phyloP scores from a whole-genome alignment of 192 early-diverging fungal genomes.

The Bifiguratus adelaidae region DNA sequence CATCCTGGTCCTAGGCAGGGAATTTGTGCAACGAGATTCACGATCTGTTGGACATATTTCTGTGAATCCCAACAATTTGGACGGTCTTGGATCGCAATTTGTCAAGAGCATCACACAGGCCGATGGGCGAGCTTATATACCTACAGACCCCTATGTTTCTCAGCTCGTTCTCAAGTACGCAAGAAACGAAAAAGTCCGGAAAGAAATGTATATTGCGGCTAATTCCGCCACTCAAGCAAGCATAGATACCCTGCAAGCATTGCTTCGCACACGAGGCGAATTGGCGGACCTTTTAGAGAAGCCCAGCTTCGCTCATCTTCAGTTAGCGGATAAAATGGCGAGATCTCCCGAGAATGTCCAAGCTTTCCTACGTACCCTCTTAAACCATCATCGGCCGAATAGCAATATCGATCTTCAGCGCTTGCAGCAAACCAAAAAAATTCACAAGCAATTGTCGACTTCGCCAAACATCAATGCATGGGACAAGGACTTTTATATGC shows the following conservation, averaged over 20 bases:
- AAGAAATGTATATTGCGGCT: slow-evolving; percentile 61
- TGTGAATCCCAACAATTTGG: slow-evolving; percentile 21
- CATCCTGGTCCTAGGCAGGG: slow-evolving; percentile 67
- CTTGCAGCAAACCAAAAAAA: slow-evolving; percentile 34
- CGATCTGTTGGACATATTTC: slow-evolving; percentile 21
- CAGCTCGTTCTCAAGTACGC: slow-evolving; percentile 54
- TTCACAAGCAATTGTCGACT: background rate
- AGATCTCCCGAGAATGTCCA: slow-evolving; percentile 73
- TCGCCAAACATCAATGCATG: slow-evolving; percentile 49
- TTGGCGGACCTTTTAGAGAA: slow-evolving; percentile 71
- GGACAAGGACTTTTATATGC: slow-evolving; percentile 73
- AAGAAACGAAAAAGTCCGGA: slow-evolving; percentile 50
- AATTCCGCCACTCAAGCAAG: slow-evolving; percentile 58
- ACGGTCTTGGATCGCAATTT: slow-evolving; percentile 22
- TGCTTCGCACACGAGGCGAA: slow-evolving; percentile 62
- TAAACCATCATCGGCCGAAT: slow-evolving; percentile 40
- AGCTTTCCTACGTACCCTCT: slow-evolving; percentile 70
- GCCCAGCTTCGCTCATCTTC: slow-evolving; percentile 75
- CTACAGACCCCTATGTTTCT: slow-evolving; percentile 43
- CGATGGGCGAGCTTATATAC: slow-evolving; percentile 38
- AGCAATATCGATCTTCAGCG: slow-evolving; percentile 35
- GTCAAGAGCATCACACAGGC: slow-evolving; percentile 12
- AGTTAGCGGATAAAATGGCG: slow-evolving; percentile 90
- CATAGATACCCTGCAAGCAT: slow-evolving; percentile 54
- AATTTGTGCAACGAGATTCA: slow-evolving; percentile 47